Base-by-base conservation (phyloP, 192 early-diverging fungal species). In the Anaeromyces robustus region DNA sequence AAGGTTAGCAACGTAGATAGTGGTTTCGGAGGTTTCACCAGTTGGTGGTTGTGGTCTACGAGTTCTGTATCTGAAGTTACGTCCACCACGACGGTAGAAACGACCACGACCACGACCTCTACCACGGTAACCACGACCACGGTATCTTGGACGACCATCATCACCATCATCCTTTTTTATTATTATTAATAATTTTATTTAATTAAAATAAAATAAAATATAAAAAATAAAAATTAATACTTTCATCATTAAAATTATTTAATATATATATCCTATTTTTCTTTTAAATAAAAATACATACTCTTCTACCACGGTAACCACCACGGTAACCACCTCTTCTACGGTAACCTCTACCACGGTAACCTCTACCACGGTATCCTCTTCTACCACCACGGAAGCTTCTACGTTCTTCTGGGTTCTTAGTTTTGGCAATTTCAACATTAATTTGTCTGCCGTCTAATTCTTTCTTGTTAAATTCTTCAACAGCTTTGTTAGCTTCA, bases 391-490 rank as follows among this genome's bases (percentile, higher is more conserved):
- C 84, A 77, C 26, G 17, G 52, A 11, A 68, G 5, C 52, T n/a
- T 68, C 26, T 68, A 68, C 52, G 52, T n/a, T 68, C 52, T 68
- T 68, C 52, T 68, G 22, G 52, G 26, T n/a, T 84, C 84, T 90
- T 89, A 79, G 93, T 92, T 78, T 91, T 89, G 30, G 97, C 96
- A 30, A 90, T 80, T 89, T 98, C 94, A 39, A 97, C 95, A 84
- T 95, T 99, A 87, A 99, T 92, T 78, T 88, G 82, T 79, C 97
- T 94, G n/a, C 85, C 87, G 28, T 77, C 83, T 29, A 91, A 30
- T 28, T 90, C 89, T 12, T 80, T 80, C 82, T 85, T 92, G 88
- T 96, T 87, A 80, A 94, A 85, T 30, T 90, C 82, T 32, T 85
- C 84, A 77, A 94, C 92, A 52, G 94, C 96, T 85, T 91, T 89